These are phyloP conservation scores for Taphrina communis DNA, from an alignment of 1,139 yeast species.

Conservation along the genomic window DNA sequence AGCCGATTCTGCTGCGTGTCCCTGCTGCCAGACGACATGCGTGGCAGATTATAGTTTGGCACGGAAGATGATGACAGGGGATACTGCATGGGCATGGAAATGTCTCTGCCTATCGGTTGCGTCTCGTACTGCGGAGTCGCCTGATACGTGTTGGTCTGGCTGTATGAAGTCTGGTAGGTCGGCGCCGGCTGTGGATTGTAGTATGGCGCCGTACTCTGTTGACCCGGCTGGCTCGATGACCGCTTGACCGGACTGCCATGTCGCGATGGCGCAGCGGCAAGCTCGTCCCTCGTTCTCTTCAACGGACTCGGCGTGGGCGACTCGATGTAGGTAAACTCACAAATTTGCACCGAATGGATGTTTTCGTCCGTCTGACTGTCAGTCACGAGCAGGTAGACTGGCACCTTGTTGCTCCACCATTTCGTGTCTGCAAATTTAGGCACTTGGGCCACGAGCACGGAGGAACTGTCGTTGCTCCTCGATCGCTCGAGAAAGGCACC, in stretches of 20 bases:
- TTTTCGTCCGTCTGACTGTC: conserved; percentile 31
- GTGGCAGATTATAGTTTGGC: background rate
- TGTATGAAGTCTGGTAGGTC: conserved; percentile 17
- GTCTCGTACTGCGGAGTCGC: background rate
- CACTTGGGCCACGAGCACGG: conserved; percentile 26
- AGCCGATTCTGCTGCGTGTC: conserved; percentile 11
- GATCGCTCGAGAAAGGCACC: conserved; percentile 32
- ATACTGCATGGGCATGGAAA: conserved; percentile 15
- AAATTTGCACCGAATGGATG: conserved; percentile 23
- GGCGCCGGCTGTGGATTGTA: conserved; percentile 5
- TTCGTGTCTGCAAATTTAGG: conserved; percentile 24
- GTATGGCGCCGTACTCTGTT: conserved; percentile 14
- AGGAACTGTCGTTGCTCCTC: conserved; percentile 4
- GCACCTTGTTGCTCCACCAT: conserved; percentile 36
- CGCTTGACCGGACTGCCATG: conserved; percentile 19
- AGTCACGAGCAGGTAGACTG: conserved; percentile 25
- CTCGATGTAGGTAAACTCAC: conserved; percentile 32
- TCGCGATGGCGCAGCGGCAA: background rate
- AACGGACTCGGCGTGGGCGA: conserved; percentile 15
- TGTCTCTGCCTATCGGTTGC: background rate
- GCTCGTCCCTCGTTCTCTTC: conserved; percentile 31
- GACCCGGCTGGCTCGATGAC: conserved; percentile 12
- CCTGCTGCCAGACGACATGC: background rate
- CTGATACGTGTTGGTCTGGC: conserved; percentile 5
- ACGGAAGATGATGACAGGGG: background rate